Percentiles rank a stretch among this genome's conserved stretches.
Conservation (phyloP, 257 asterid genomes). For the Solanum piurae region DNA sequence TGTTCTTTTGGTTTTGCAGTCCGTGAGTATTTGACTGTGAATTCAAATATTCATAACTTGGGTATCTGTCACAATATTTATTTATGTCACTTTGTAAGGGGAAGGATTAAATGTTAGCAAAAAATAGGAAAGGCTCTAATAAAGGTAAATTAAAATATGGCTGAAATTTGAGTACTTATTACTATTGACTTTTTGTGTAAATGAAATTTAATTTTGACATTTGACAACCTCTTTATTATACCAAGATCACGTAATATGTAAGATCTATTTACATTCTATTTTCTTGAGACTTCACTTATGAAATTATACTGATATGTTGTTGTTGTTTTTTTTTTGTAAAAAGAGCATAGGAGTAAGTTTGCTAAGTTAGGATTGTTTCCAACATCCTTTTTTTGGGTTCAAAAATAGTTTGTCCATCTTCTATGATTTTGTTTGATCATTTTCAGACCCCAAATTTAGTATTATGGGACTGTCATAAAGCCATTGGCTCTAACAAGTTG, state of each 20-base stretch:
- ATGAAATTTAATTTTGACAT: neutral
- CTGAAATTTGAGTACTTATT: neutral
- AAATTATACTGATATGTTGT: neutral
- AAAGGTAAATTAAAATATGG: neutral
- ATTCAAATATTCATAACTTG: neutral
- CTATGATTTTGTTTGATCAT: neutral
- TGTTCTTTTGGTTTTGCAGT: neutral
- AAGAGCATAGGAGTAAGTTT: neutral
- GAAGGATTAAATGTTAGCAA: neutral
- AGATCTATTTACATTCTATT: too few relatives aligned
- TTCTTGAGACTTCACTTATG: too few relatives aligned
- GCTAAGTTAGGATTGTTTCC: neutral
- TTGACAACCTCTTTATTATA: neutral
- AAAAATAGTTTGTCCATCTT: neutral
- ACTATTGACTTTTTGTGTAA: neutral
- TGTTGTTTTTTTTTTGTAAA: neutral
- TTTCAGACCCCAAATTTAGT: neutral
- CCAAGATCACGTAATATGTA: too few relatives aligned
- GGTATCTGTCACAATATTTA: neutral
- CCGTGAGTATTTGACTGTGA: neutral
- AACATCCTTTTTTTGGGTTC: neutral
- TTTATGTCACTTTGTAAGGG: neutral
- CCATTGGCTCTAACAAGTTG: neutral
- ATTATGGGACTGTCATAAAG: neutral
- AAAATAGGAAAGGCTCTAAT: neutral